Conservation (phyloP, 192 early-diverging fungal genomes). For the Gryganskiella cystojenkinii region DNA sequence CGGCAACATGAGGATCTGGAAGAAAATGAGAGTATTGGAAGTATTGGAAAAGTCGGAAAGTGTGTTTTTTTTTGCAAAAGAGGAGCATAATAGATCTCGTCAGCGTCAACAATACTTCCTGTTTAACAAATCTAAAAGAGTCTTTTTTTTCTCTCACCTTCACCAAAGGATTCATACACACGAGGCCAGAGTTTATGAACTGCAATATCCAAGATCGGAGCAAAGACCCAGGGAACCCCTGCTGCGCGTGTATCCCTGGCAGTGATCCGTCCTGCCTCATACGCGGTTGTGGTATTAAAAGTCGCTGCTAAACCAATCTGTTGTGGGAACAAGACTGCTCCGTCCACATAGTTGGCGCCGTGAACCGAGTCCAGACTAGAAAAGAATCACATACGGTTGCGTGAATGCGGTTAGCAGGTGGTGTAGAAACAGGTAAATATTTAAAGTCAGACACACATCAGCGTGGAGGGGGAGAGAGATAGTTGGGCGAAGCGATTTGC, state of each 20-base stretch:
- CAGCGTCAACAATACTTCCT: neutral
- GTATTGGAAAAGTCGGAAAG: too few species aligned
- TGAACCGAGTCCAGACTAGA: constrained; percentile 68
- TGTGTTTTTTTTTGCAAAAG: neutral
- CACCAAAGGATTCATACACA: constrained; percentile 64
- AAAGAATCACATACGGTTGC: neutral
- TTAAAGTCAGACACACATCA: neutral
- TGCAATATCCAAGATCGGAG: constrained; percentile 65
- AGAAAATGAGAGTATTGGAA: too few species aligned
- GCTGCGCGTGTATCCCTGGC: constrained; percentile 74
- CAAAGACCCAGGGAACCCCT: constrained; percentile 73
- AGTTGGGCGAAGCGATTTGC: neutral
- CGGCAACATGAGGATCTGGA: constrained; percentile 65
- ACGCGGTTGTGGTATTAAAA: constrained; percentile 66
- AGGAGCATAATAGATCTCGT: neutral
- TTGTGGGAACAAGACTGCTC: constrained; percentile 67
- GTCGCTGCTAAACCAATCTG: constrained; percentile 69
- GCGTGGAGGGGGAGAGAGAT: too few species aligned
- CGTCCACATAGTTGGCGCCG: constrained; percentile 74
- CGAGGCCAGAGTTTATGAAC: constrained; percentile 70
- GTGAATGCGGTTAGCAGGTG: too few species aligned
- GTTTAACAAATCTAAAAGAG: neutral
- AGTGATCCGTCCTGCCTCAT: constrained; percentile 65
- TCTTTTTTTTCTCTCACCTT: too few species aligned
- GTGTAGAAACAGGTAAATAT: neutral